Conservation (phyloP, 192 early-diverging fungal genomes). For the Backusella australiensis region DNA sequence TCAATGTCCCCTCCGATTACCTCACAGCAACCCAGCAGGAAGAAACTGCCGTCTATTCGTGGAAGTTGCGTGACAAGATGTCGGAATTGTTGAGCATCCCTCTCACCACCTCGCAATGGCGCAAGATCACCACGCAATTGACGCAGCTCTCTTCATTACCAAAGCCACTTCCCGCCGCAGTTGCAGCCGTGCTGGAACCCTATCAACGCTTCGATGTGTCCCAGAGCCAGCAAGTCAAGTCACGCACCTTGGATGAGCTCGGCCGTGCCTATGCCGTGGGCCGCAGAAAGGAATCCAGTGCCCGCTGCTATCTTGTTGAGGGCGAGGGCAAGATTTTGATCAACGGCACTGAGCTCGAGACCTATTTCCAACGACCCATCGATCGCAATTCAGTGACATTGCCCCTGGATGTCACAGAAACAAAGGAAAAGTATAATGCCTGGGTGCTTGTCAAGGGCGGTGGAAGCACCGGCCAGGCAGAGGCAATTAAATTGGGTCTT, state of each 20-base stretch:
- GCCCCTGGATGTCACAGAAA: slow-evolving; percentile 66
- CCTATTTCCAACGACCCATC: slow-evolving; percentile 70
- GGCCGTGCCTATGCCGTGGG: slow-evolving; percentile 76
- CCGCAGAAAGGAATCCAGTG: slow-evolving; percentile 78
- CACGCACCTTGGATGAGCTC: slow-evolving; percentile 57
- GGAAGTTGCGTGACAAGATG: slow-evolving; percentile 43
- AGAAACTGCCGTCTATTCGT: slow-evolving; percentile 7
- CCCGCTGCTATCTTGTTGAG: slow-evolving; percentile 71
- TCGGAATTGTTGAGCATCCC: slow-evolving; percentile 42
- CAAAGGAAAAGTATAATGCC: slow-evolving; percentile 81
- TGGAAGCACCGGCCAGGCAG: slow-evolving; percentile 82
- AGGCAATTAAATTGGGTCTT: slow-evolving; percentile 81
- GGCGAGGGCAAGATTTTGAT: slow-evolving; percentile 70
- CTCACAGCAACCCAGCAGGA: background rate
- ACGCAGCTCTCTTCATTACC: slow-evolving; percentile 43
- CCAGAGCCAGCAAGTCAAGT: slow-evolving; percentile 34
- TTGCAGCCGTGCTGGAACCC: slow-evolving; percentile 33
- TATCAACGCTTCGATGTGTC: slow-evolving; percentile 37
- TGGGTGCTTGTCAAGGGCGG: slow-evolving; percentile 81
- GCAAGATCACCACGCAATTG: slow-evolving; percentile 47
- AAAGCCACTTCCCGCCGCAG: slow-evolving; percentile 29
- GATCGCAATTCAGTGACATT: slow-evolving; percentile 70
- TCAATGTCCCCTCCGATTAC: slow-evolving; percentile 2
- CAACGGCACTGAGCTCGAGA: slow-evolving; percentile 70
- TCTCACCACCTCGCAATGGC: slow-evolving; percentile 53